These are phyloP conservation scores for Pelargonium nanum DNA, from an alignment of 345 rosid genomes.

Conservation along the genomic window DNA sequence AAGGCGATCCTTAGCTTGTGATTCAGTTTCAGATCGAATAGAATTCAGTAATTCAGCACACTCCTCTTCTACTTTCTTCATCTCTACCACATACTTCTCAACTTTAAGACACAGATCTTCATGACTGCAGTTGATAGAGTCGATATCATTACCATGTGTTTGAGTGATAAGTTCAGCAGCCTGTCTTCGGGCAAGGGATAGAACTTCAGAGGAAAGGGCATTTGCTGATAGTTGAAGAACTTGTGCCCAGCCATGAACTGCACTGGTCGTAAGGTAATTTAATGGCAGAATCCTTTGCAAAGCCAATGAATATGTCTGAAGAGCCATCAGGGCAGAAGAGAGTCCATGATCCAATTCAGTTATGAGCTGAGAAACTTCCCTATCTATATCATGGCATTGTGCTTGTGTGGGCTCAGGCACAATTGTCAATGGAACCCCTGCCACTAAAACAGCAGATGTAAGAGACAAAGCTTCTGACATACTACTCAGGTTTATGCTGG, in stretches of 20 bases:
- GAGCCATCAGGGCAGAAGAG: slow-evolving; percentile 49
- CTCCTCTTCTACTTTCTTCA: slow-evolving; percentile 52
- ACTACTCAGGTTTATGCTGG: slow-evolving; percentile 33
- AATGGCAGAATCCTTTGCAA: slow-evolving; percentile 76
- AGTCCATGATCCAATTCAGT: slow-evolving; percentile 57
- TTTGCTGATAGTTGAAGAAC: slow-evolving; percentile 63
- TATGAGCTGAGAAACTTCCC: slow-evolving; percentile 59
- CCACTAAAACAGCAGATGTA: slow-evolving; percentile 66
- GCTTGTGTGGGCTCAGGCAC: slow-evolving; percentile 93
- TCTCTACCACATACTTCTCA: slow-evolving; percentile 49
- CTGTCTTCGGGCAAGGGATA: slow-evolving; percentile 63
- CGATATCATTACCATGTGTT: slow-evolving; percentile 33
- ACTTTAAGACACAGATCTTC: slow-evolving; percentile 49
- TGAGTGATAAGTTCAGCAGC: slow-evolving; percentile 59
- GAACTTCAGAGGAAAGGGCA: slow-evolving; percentile 54
- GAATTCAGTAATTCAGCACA: slow-evolving; percentile 51
- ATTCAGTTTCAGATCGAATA: slow-evolving; percentile 50
- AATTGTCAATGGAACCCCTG: slow-evolving; percentile 72
- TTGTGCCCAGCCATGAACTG: slow-evolving; percentile 71
- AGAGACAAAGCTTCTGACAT: slow-evolving; percentile 52
- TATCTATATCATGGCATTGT: slow-evolving; percentile 71
- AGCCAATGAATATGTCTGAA: slow-evolving; percentile 64
- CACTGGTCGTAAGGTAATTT: slow-evolving; percentile 64
- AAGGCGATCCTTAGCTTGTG: slow-evolving; percentile 65
- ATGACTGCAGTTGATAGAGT: slow-evolving; percentile 39